Percentiles rank a stretch among this genome's conserved stretches.
Conservation (phyloP, 768 basidiomycete genomes). For the Mycena filopes region DNA sequence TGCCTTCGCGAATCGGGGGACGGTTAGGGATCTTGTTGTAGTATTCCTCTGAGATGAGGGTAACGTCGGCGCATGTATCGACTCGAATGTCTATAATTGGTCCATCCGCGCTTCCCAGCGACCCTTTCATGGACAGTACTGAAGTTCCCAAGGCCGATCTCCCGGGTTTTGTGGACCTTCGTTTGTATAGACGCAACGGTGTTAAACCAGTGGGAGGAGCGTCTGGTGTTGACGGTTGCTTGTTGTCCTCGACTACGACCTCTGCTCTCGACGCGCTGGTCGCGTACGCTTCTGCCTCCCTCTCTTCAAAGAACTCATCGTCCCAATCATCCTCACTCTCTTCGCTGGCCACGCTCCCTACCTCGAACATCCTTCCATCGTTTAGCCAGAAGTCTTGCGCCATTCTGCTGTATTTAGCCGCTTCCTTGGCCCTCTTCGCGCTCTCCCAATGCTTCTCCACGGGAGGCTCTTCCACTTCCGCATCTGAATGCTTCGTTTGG, state of each 20-base stretch:
- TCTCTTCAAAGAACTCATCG: background rate
- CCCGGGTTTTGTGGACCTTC: background rate
- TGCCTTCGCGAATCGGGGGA: background rate
- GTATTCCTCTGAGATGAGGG: background rate
- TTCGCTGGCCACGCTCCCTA: background rate
- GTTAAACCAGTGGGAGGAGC: background rate
- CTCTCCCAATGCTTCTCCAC: background rate
- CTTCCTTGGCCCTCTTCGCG: background rate
- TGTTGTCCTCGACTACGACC: too few species aligned
- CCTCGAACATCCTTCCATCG: background rate
- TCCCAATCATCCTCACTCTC: background rate
- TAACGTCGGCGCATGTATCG: background rate
- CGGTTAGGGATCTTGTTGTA: background rate
- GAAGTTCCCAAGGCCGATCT: background rate
- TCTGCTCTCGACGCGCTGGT: too few species aligned
- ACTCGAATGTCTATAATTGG: background rate
- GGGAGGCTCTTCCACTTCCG: background rate
- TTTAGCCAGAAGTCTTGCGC: conserved; percentile 13
- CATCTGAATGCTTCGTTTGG: too few species aligned
- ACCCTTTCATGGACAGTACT: background rate
- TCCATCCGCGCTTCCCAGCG: background rate
- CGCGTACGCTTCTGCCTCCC: too few species aligned
- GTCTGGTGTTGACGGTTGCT: too few species aligned
- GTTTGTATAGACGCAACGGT: background rate
- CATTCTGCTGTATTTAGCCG: background rate